Percentiles rank a stretch among this genome's conserved stretches.
These are phyloP conservation scores for Alternaria alternata DNA, from an alignment of 2,329 filamentous ascomycete species.

Conservation along the genomic window DNA sequence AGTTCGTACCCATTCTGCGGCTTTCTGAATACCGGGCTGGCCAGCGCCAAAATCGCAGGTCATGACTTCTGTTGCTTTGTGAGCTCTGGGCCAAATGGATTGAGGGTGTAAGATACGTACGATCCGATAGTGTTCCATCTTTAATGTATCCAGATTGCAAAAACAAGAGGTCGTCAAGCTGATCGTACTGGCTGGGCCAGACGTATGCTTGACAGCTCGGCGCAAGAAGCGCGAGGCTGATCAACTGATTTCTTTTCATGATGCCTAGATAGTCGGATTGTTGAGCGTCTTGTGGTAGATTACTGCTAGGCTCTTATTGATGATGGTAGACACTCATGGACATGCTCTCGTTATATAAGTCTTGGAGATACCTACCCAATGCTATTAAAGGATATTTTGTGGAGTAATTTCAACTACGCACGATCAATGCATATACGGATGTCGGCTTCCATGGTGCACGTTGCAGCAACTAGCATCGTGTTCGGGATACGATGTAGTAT, in stretches of 20 bases:
- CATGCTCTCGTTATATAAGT: not conserved
- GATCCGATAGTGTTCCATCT: conserved; percentile 10
- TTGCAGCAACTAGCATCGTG: not conserved
- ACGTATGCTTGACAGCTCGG: conserved; percentile 15
- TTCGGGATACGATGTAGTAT: conserved; percentile 1
- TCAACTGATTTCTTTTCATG: conserved; percentile 3
- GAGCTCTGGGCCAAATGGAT: not conserved
- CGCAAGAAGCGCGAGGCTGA: conserved; percentile 10
- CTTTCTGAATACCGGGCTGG: conserved; percentile 31
- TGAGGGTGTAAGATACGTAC: not conserved
- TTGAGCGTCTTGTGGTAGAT: not conserved
- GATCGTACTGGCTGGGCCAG: conserved; percentile 19
- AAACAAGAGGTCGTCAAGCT: conserved; percentile 14
- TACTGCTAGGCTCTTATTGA: not conserved
- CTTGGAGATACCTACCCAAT: not conserved
- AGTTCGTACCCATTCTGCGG: conserved; percentile 43
- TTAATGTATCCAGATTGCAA: conserved; percentile 9
- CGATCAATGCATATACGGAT: not conserved
- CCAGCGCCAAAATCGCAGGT: conserved; percentile 26
- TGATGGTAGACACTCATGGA: not conserved
- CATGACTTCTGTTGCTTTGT: conserved; percentile 16
- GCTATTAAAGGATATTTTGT: not conserved
- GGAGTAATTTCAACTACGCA: not conserved
- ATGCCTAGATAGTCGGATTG: not conserved
- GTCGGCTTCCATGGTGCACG: not conserved